phyloP scores from a whole-genome alignment of 148 eudicot genomes.

The Rhododendron vialii region DNA sequence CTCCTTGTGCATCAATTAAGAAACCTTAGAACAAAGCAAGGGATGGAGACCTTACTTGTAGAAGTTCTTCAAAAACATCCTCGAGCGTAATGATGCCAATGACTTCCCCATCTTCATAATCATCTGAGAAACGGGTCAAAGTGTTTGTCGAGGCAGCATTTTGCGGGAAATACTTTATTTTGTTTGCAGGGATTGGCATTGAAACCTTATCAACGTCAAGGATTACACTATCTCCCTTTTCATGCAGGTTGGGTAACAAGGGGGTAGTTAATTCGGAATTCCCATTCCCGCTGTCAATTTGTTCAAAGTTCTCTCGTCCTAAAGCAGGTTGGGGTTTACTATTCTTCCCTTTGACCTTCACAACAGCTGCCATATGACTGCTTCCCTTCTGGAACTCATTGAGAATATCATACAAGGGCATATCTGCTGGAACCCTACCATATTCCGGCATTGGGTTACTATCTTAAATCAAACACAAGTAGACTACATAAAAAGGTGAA shows the following conservation, averaged over 20 bases:
- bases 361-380: constrained; percentile 98
- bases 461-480: background rate
- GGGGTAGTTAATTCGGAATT: constrained; percentile 42
- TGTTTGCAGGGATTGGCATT: constrained; percentile 12
- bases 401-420: constrained; percentile 91
- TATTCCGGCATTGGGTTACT: background rate
- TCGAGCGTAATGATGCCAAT: constrained; percentile 90
- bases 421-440: constrained; percentile 77
- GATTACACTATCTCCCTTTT: constrained; percentile 30
- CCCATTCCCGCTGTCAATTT: constrained; percentile 16
- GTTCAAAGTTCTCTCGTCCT: constrained; percentile 25
- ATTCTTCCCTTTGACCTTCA: constrained; percentile 50
- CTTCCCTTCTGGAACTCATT: constrained; percentile 93
- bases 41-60: constrained; percentile 49
- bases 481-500: background rate
- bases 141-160: constrained; percentile 27
- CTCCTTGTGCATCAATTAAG: background rate
- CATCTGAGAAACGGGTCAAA: constrained; percentile 30
- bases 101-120: constrained; percentile 80
- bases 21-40: constrained; percentile 4
- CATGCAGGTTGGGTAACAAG: constrained; percentile 40
- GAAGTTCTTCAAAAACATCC: constrained; percentile 94
- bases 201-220: constrained; percentile 36
- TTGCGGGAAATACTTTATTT: constrained; percentile 18
- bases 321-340: constrained; percentile 22